phyloP scores from a whole-genome alignment of 768 basidiomycete genomes.

The Psilocybe tampanensis region DNA sequence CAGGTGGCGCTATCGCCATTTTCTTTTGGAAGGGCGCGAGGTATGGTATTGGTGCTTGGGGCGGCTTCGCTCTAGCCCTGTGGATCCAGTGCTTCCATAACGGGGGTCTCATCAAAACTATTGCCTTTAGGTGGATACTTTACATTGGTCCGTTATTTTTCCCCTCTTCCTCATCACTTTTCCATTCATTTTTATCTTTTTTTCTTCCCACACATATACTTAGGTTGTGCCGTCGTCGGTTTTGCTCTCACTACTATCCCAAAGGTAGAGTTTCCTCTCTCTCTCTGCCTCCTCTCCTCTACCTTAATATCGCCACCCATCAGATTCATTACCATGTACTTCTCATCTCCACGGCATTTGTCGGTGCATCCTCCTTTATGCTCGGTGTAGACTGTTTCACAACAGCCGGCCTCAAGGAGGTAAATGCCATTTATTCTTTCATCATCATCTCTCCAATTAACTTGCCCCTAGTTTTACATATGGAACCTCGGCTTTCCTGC shows the following conservation, averaged over 20 bases:
- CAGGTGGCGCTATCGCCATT: slow-evolving; percentile 83
- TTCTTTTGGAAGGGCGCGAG: slow-evolving; percentile 93
- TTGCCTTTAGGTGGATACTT: slow-evolving; percentile 87
- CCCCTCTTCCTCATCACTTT: slow-evolving; percentile 14
- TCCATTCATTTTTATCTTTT: slow-evolving; percentile 15
- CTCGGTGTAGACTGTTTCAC: slow-evolving; percentile 95
- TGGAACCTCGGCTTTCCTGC: slow-evolving; percentile 89
- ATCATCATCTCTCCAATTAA: slow-evolving; percentile 5
- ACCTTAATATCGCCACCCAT: slow-evolving; percentile 21
- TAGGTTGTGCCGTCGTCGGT: slow-evolving; percentile 72
- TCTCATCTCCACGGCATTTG: slow-evolving; percentile 84
- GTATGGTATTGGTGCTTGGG: slow-evolving; percentile 82
- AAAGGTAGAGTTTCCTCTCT: slow-evolving; percentile 42
- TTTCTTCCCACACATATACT: slow-evolving; percentile 13
- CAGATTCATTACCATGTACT: slow-evolving; percentile 85
- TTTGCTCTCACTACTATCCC: slow-evolving; percentile 87
- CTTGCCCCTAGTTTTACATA: slow-evolving; percentile 75
- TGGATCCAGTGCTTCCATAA: slow-evolving; percentile 86
- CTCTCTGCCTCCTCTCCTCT: slow-evolving; percentile 14
- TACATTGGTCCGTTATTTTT: slow-evolving; percentile 60
- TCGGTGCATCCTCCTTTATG: slow-evolving; percentile 89
- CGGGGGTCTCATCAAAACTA: slow-evolving; percentile 77
- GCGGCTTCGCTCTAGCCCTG: slow-evolving; percentile 84
- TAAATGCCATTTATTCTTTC: slow-evolving; percentile 26
- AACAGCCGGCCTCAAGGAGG: slow-evolving; percentile 92